A percentile compares a stretch with the other conserved stretches of the same genome.
Conservation (phyloP, 2,329 filamentous ascomycete genomes). For the Xylariaceae sp. region DNA sequence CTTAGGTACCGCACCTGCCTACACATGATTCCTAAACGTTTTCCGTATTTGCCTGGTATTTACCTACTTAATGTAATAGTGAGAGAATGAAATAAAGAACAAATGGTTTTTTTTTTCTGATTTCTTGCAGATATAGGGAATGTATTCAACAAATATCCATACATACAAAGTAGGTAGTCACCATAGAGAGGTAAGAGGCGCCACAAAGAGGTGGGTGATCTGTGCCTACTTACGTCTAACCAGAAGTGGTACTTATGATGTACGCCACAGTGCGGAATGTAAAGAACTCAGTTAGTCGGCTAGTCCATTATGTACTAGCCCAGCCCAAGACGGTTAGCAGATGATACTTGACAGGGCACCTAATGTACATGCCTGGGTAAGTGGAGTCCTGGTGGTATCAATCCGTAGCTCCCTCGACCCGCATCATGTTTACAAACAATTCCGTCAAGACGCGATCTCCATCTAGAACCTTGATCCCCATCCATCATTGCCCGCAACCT, state of each 20-base stretch:
- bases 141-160: too few relatives aligned
- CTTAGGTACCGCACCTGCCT: too few relatives aligned
- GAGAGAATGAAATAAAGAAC: too few relatives aligned
- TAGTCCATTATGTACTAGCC: not conserved
- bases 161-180: too few relatives aligned
- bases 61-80: too few relatives aligned
- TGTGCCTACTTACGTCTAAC: not conserved
- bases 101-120: too few relatives aligned
- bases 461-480: constrained; percentile 3
- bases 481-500: not conserved
- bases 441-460: constrained; percentile 17
- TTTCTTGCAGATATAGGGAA: too few relatives aligned
- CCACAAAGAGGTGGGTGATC: too few relatives aligned
- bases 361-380: not conserved
- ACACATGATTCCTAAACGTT: too few relatives aligned
- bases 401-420: constrained; percentile 9
- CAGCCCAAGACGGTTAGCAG: not conserved
- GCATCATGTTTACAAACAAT: constrained; percentile 22
- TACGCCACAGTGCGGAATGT: not conserved
- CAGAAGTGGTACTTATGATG: not conserved
- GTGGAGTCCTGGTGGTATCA: too few relatives aligned
- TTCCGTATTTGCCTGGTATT: too few relatives aligned
- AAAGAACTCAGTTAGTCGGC: not conserved
- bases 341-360: not conserved
- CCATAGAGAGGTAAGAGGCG: too few relatives aligned